Percentiles rank a stretch among this genome's conserved stretches.
These are phyloP conservation scores for Vigna mungo DNA, from an alignment of 306 rosid genomes.

Conservation along the genomic window DNA sequence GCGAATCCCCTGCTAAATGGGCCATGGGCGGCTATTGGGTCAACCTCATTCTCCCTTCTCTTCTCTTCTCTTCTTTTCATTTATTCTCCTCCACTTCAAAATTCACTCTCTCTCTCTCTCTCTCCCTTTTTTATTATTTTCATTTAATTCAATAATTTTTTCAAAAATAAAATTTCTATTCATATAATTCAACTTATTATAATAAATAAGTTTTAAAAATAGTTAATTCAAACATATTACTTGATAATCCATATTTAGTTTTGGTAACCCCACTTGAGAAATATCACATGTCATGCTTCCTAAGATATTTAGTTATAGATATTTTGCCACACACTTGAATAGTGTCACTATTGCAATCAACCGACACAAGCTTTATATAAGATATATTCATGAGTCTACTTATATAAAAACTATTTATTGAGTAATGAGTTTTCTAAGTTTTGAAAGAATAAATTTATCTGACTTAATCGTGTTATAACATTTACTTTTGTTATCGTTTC, in stretches of 20 bases:
- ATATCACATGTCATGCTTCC: conserved; percentile 14
- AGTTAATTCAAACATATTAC: neutral
- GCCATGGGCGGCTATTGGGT: conserved; percentile 47
- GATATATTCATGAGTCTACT: too few relatives aligned
- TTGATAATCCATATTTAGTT: neutral
- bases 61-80: neutral
- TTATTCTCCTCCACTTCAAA: conserved; percentile 34
- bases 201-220: neutral
- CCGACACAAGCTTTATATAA: neutral
- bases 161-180: too few relatives aligned
- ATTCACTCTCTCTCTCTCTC: neutral
- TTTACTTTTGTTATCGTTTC: neutral
- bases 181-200: neutral
- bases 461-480: neutral
- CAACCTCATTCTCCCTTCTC: conserved; percentile 13
- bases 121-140: neutral
- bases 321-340: neutral
- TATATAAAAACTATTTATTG: too few relatives aligned
- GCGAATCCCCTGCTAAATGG: conserved; percentile 41
- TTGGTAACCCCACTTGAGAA: conserved; percentile 5
- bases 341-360: neutral
- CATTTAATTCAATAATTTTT: neutral
- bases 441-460: too few relatives aligned
- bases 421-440: too few relatives aligned
- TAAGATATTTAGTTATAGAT: neutral